These are phyloP conservation scores for Hibiscus tridactylites DNA, from an alignment of 345 rosid genomes.

Conservation along the genomic window DNA sequence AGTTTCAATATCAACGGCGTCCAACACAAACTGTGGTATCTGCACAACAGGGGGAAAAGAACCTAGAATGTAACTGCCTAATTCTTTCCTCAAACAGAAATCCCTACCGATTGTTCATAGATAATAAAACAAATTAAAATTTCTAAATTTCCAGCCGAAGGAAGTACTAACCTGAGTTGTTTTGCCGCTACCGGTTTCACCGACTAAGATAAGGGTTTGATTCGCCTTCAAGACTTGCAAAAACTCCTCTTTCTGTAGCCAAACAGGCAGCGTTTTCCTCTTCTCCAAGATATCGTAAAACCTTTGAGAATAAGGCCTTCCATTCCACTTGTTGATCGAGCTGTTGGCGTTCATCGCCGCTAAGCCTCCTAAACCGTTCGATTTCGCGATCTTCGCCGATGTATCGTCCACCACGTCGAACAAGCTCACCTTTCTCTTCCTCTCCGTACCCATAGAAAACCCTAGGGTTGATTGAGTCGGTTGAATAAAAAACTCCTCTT, in stretches of 20 bases:
- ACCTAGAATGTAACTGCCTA: neutral
- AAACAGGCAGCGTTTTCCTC: slow-evolving; percentile 72
- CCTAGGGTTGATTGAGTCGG: neutral
- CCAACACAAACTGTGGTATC: slow-evolving; percentile 97
- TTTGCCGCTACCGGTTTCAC: slow-evolving; percentile 97
- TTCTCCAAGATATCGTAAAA: slow-evolving; percentile 82
- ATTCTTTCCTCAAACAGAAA: neutral
- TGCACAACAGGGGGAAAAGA: slow-evolving; percentile 18
- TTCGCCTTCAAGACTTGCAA: slow-evolving; percentile 41
- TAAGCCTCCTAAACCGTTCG: slow-evolving; percentile 32
- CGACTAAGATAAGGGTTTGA: slow-evolving; percentile 76
- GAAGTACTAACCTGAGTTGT: slow-evolving; percentile 63
- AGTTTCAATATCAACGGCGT: slow-evolving; percentile 75
- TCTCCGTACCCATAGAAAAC: slow-evolving; percentile 63
- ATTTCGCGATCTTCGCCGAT: slow-evolving; percentile 32
- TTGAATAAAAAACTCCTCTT: neutral
- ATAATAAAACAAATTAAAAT: neutral
- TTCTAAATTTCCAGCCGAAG: neutral
- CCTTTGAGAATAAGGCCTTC: slow-evolving; percentile 64
- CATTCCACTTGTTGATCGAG: slow-evolving; percentile 66
- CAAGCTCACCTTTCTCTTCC: slow-evolving; percentile 89
- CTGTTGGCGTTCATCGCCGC: slow-evolving; percentile 22
- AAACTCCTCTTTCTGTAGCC: slow-evolving; percentile 93
- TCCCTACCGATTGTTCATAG: neutral
- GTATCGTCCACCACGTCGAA: slow-evolving; percentile 85